These are phyloP conservation scores for Penicillium sp. DNA, from an alignment of 2,329 filamentous ascomycete genomes.

Conservation along the genomic window DNA sequence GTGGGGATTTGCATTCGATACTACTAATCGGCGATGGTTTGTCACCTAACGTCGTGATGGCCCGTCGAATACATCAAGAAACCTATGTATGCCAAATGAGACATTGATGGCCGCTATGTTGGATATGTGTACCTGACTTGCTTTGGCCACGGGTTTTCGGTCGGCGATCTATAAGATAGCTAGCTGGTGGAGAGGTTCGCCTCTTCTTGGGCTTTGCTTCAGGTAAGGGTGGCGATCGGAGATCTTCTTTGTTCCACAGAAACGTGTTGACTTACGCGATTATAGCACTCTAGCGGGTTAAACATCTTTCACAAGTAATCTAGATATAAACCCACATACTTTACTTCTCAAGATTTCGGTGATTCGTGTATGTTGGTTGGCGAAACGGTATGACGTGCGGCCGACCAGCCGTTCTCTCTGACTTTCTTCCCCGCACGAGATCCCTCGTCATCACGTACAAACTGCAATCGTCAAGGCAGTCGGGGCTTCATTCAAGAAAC, in stretches of 20 bases:
- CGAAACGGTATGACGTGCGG: not conserved
- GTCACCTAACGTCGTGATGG: slow-evolving; percentile 26
- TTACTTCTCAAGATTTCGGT: not conserved
- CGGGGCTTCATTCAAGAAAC: not conserved
- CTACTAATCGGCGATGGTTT: slow-evolving; percentile 28
- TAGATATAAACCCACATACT: too few relatives aligned
- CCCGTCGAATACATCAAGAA: slow-evolving; percentile 16
- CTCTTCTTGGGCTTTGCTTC: slow-evolving; percentile 31
- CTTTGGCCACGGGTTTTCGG: slow-evolving; percentile 28
- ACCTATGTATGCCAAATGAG: slow-evolving; percentile 30
- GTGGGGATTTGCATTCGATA: slow-evolving; percentile 32
- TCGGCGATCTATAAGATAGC: slow-evolving; percentile 28
- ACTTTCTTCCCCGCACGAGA: not conserved
- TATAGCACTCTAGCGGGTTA: not conserved
- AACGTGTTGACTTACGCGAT: slow-evolving; percentile 20
- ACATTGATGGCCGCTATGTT: slow-evolving; percentile 27
- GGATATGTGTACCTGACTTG: slow-evolving; percentile 28
- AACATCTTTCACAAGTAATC: too few relatives aligned
- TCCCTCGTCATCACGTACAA: not conserved
- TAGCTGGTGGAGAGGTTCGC: slow-evolving; percentile 20
- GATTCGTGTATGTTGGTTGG: not conserved
- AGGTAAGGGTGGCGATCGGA: slow-evolving; percentile 21
- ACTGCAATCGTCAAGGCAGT: not conserved
- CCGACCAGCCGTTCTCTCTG: not conserved
- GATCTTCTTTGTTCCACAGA: slow-evolving; percentile 29